These are phyloP conservation scores for Rhynchosporium secalis DNA, from an alignment of 2,329 filamentous ascomycete genomes.

Conservation along the genomic window DNA sequence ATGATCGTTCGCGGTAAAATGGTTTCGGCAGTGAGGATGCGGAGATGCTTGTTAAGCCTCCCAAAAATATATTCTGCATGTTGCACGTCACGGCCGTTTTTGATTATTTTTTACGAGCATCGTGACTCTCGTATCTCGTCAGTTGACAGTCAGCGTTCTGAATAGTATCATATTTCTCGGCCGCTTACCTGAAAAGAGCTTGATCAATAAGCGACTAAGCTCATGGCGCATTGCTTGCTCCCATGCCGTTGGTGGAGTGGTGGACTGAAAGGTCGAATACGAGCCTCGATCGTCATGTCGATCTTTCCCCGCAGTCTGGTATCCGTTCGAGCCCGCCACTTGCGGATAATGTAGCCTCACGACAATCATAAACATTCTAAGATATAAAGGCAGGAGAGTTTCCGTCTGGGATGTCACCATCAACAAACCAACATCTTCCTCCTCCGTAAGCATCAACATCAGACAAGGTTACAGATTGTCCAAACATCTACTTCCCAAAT, in stretches of 20 bases:
- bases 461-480: background rate
- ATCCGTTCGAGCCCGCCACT: constrained; percentile 4
- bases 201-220: background rate
- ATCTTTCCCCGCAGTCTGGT: constrained; percentile 6
- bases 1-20: constrained; percentile 8
- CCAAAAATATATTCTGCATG: background rate
- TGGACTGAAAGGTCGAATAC: background rate
- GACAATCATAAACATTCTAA: constrained; percentile 1
- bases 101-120: constrained; percentile 13
- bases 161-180: constrained; percentile 2
- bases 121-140: constrained; percentile 2
- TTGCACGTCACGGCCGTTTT: constrained; percentile 5
- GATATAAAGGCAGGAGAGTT: constrained; percentile 6
- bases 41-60: constrained; percentile 5
- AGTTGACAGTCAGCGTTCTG: background rate
- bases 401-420: background rate
- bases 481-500: background rate
- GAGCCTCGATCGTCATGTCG: constrained; percentile 13
- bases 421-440: background rate
- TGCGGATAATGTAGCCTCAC: constrained; percentile 3
- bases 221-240: background rate
- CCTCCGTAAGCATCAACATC: background rate
- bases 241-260: background rate
- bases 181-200: constrained; percentile 4
- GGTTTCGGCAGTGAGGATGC: background rate